Evolutionary conservation across 2,329 filamentous ascomycete genomes (phyloP).

Genomic region (Aspergillus uvarum): DNA sequence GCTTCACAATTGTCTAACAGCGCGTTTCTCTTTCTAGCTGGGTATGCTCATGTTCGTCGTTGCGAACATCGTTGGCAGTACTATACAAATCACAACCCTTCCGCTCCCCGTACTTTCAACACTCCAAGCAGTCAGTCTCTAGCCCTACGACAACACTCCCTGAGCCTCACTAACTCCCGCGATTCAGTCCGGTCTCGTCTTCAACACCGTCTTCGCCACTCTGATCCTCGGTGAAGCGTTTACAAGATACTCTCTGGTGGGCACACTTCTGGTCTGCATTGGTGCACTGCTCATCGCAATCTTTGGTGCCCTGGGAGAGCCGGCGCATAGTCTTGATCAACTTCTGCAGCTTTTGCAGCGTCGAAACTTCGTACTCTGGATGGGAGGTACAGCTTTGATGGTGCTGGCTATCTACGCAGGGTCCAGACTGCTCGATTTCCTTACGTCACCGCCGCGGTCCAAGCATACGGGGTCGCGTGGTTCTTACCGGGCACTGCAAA

Average conservation of each 20-base stretch:
- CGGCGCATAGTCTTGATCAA: slow-evolving; percentile 82
- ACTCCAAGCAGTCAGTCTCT: slow-evolving; percentile 69
- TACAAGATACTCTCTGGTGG: slow-evolving; percentile 86
- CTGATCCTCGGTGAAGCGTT: slow-evolving; percentile 91
- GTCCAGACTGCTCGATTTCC: slow-evolving; percentile 48
- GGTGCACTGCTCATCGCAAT: slow-evolving; percentile 91
- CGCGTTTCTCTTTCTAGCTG: slow-evolving; percentile 43
- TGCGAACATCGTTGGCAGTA: slow-evolving; percentile 90
- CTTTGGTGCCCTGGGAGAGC: slow-evolving; percentile 91
- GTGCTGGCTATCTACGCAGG: slow-evolving; percentile 67
- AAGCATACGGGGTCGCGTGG: slow-evolving; percentile 45
- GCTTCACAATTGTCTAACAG: not conserved
- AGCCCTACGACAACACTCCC: not conserved
- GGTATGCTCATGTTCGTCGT: slow-evolving; percentile 97
- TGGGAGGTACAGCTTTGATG: slow-evolving; percentile 73
- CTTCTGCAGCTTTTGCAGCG: slow-evolving; percentile 73
- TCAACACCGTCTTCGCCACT: slow-evolving; percentile 97
- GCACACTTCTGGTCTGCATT: slow-evolving; percentile 80
- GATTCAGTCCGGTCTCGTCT: slow-evolving; percentile 77
- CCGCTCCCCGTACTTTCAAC: slow-evolving; percentile 93
- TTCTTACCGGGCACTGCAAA: slow-evolving; percentile 39
- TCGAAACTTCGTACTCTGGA: slow-evolving; percentile 81
- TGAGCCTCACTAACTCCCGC: slow-evolving; percentile 13
- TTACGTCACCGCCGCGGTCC: slow-evolving; percentile 34
- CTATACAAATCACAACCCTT: slow-evolving; percentile 94